A percentile compares a stretch with the other conserved stretches of the same genome.
Conservation (phyloP, 306 rosid genomes). For the Quercus agrifolia region DNA sequence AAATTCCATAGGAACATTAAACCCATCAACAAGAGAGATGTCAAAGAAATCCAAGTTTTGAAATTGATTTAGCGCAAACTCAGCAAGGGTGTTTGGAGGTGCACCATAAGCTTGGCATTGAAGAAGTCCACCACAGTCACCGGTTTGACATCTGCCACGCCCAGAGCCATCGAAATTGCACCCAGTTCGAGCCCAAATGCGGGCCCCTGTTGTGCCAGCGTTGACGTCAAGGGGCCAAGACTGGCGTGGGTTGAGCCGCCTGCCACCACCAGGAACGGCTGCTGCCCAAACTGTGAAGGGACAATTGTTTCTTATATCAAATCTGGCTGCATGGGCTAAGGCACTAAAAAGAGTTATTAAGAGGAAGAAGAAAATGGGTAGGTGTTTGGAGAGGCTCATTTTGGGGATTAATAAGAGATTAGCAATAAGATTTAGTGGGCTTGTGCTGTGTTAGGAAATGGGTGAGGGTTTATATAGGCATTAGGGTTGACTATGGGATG, state of each 20-base stretch:
- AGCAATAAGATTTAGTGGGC: not conserved
- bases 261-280: conserved; percentile 54
- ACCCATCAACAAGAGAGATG: conserved; percentile 17
- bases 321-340: conserved; percentile 24
- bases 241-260: conserved; percentile 25
- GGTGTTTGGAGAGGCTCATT: conserved; percentile 11
- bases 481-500: not conserved
- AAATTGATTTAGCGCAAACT: conserved; percentile 42
- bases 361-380: conserved; percentile 11
- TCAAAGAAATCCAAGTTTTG: conserved; percentile 50
- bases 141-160: conserved; percentile 45
- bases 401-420: not conserved
- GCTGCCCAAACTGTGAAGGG: conserved; percentile 56
- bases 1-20: not conserved
- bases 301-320: conserved; percentile 49
- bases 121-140: conserved; percentile 53
- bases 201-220: conserved; percentile 30
- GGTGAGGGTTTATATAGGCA: conserved; percentile 12
- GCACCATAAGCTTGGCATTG: conserved; percentile 41
- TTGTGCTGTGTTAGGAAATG: not conserved
- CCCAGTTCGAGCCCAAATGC: conserved; percentile 74
- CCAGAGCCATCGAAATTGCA: conserved; percentile 56
- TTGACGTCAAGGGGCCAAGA: conserved; percentile 39
- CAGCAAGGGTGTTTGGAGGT: conserved; percentile 58
- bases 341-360: conserved; percentile 5